phyloP scores from a whole-genome alignment of 1,284 basidiomycete genomes.

The Megacollybia platyphylla region DNA sequence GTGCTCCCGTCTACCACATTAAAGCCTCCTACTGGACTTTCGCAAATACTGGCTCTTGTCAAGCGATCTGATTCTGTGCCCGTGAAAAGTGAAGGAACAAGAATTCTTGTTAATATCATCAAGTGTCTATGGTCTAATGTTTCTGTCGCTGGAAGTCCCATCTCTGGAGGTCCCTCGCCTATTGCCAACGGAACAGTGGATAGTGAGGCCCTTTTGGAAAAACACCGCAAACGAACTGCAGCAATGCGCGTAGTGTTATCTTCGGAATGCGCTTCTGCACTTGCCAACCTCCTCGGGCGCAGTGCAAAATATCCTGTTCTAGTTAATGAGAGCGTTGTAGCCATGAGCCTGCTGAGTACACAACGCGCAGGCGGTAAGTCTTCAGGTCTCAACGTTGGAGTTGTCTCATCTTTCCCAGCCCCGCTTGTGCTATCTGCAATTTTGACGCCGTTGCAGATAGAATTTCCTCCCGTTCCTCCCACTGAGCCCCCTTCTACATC shows the following conservation, averaged over 20 bases:
- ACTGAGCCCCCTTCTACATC: constrained; percentile 26
- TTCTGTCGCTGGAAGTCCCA: constrained; percentile 14
- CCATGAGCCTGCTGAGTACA: constrained; percentile 65
- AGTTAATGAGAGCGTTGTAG: constrained; percentile 83
- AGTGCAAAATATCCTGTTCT: constrained; percentile 76
- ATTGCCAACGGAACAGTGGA: constrained; percentile 8
- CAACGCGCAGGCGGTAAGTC: constrained; percentile 51
- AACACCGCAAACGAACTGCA: constrained; percentile 33
- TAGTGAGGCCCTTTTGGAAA: constrained; percentile 16
- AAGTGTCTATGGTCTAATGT: constrained; percentile 56
- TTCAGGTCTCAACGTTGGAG: constrained; percentile 1
- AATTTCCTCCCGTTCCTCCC: constrained; percentile 17
- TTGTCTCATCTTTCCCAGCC: constrained; percentile 23
- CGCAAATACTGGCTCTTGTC: constrained; percentile 64
- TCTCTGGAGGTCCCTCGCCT: constrained; percentile 1
- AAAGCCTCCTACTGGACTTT: constrained; percentile 29
- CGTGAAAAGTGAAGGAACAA: constrained; percentile 80
- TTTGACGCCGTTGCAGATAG: constrained; percentile 33
- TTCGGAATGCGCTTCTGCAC: constrained; percentile 39
- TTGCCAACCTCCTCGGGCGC: constrained; percentile 64
- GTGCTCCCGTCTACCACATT: constrained; percentile 26
- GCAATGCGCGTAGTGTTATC: constrained; percentile 45
- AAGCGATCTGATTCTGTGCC: constrained; percentile 73
- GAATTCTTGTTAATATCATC: constrained; percentile 77
- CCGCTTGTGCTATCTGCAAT: constrained; percentile 48